Conservation (phyloP, 2,329 filamentous ascomycete species). For the Fusarium sp. region DNA sequence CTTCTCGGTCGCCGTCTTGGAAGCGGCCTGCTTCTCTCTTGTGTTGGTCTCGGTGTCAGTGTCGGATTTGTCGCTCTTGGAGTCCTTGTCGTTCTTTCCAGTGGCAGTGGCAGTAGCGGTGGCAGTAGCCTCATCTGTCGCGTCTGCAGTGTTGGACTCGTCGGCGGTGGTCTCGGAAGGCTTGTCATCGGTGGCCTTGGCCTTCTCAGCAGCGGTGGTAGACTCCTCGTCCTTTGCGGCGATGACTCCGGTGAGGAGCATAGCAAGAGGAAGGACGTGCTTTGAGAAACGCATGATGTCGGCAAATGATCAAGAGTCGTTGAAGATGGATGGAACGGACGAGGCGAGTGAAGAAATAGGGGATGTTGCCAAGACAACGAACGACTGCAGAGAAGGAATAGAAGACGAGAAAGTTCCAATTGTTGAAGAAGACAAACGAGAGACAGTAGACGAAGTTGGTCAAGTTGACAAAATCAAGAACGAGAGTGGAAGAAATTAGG, state of each 20-base stretch:
- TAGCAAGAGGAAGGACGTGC: constrained; percentile 42
- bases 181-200: constrained; percentile 32
- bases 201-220: constrained; percentile 23
- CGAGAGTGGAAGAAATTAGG: constrained; percentile 25
- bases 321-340: not conserved
- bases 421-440: constrained; percentile 20
- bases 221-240: constrained; percentile 30
- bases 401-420: constrained; percentile 3
- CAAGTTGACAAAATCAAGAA: constrained; percentile 5
- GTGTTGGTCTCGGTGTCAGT: constrained; percentile 5
- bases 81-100: constrained; percentile 17
- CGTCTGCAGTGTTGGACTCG: constrained; percentile 33
- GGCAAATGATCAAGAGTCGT: constrained; percentile 6
- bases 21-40: constrained; percentile 20
- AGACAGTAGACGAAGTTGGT: constrained; percentile 24
- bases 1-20: constrained; percentile 18
- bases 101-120: constrained; percentile 29
- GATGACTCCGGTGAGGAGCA: constrained; percentile 40
- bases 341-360: constrained; percentile 16
- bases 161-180: constrained; percentile 27
- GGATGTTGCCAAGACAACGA: constrained; percentile 15
- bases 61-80: constrained; percentile 15
- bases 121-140: constrained; percentile 21
- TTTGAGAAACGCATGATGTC: constrained; percentile 44
- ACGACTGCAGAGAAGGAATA: not conserved